Conservation (phyloP, 192 early-diverging fungal species). For the Linnemannia hyalina region DNA sequence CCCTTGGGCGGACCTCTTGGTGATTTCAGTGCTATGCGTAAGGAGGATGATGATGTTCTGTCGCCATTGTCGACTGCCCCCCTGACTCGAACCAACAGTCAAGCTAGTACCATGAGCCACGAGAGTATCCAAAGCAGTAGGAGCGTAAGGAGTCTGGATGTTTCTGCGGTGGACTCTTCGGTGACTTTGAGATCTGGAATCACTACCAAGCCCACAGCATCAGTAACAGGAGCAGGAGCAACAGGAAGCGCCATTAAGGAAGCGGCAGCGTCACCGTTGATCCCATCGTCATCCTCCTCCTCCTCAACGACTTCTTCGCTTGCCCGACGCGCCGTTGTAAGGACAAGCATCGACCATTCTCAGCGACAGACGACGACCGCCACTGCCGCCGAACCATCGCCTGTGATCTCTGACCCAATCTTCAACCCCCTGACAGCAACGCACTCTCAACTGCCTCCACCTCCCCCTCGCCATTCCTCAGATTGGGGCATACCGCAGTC, state of each 20-base stretch:
- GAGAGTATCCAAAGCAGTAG: constrained; percentile 32
- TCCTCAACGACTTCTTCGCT: constrained; percentile 3
- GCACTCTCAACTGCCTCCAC: not conserved
- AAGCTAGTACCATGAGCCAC: constrained; percentile 37
- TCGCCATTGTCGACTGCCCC: constrained; percentile 31
- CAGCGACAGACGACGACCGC: not conserved
- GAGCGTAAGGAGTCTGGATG: constrained; percentile 32
- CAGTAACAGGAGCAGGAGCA: not conserved
- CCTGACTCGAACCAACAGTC: constrained; percentile 43
- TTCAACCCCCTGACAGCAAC: constrained; percentile 26
- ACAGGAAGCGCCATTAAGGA: not conserved
- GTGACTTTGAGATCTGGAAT: not conserved
- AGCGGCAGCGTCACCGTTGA: not conserved
- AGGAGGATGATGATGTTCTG: not conserved
- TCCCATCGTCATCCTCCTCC: not conserved
- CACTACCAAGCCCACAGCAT: not conserved
- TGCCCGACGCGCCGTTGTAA: not conserved
- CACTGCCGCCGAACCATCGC: not conserved
- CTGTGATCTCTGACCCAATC: constrained; percentile 15
- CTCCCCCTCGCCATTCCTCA: not conserved
- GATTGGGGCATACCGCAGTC: not conserved
- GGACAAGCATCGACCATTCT: constrained; percentile 14
- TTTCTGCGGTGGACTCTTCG: constrained; percentile 6
- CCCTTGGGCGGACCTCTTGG: constrained; percentile 27
- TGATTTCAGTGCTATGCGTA: not conserved